Evolutionary conservation across 2,329 filamentous ascomycete genomes (phyloP).

Genomic region (Xylaria sp.): DNA sequence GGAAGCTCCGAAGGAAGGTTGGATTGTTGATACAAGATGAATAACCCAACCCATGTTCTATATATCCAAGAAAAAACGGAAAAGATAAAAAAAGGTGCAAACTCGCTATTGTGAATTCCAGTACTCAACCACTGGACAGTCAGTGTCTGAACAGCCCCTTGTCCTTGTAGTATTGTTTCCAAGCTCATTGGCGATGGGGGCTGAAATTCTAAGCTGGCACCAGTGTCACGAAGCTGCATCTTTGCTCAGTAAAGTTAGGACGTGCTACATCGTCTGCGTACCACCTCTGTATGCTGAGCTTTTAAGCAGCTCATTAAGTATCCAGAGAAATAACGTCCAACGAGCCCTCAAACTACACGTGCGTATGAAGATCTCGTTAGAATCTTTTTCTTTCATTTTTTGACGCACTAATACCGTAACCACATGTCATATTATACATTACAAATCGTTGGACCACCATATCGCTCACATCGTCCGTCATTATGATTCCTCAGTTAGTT

Average conservation of each 20-base stretch:
- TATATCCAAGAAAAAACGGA: conserved; percentile 19
- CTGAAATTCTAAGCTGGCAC: neutral
- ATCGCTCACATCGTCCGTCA: conserved; percentile 35
- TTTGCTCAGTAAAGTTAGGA: conserved; percentile 5
- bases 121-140: neutral
- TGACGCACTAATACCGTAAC: neutral
- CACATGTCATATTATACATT: conserved; percentile 26
- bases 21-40: conserved; percentile 42
- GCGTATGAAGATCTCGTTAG: neutral
- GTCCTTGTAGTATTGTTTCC: neutral
- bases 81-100: conserved; percentile 14
- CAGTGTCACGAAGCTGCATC: neutral
- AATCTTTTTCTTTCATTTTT: neutral
- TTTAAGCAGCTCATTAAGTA: neutral
- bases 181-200: neutral
- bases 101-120: conserved; percentile 7
- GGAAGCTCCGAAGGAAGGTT: conserved; percentile 35
- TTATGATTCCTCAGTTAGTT: conserved; percentile 21
- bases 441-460: neutral
- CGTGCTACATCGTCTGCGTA: conserved; percentile 6
- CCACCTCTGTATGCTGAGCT: neutral
- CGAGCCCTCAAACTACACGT: neutral
- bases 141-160: neutral
- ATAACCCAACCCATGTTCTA: conserved; percentile 42
- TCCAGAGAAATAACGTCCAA: neutral